Evolutionary conservation across 2,329 filamentous ascomycete genomes (phyloP).

Genomic region (Westerdykella ornata): DNA sequence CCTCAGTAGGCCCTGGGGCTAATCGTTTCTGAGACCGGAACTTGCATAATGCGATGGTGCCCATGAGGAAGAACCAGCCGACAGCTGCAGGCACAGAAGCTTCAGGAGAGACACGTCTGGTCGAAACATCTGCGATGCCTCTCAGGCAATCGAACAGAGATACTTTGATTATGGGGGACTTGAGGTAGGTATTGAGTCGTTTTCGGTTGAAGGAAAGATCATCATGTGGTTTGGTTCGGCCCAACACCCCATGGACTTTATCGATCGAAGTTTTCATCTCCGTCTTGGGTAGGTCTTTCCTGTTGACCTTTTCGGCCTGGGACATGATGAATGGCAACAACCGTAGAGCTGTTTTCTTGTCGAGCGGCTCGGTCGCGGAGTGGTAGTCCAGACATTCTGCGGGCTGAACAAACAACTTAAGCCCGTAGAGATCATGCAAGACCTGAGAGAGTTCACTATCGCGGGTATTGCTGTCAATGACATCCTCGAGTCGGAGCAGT

Average conservation of each 20-base stretch:
- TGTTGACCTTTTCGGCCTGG: constrained; percentile 73
- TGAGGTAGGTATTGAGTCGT: constrained; percentile 73
- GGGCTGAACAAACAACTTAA: constrained; percentile 33
- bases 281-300: constrained; percentile 87
- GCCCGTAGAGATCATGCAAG: constrained; percentile 37
- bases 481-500: constrained; percentile 65
- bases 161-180: constrained; percentile 74
- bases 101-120: constrained; percentile 52
- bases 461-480: constrained; percentile 59
- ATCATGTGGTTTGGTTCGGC: constrained; percentile 65
- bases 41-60: constrained; percentile 79
- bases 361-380: constrained; percentile 67
- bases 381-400: constrained; percentile 56
- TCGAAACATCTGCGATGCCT: constrained; percentile 55
- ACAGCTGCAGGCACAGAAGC: constrained; percentile 64
- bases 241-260: constrained; percentile 82
- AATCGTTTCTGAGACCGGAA: constrained; percentile 75
- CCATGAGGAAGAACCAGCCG: constrained; percentile 88
- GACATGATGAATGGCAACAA: constrained; percentile 77
- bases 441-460: constrained; percentile 76
- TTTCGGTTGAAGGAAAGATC: constrained; percentile 83
- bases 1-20: constrained; percentile 71
- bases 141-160: constrained; percentile 73
- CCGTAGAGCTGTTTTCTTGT: constrained; percentile 71
- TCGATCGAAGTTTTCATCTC: constrained; percentile 87